A percentile compares a stretch with the other conserved stretches of the same genome.
Evolutionary conservation across 176 grass and related monocot genomes (phyloP).

Genomic region (Paspalum vaginatum): DNA sequence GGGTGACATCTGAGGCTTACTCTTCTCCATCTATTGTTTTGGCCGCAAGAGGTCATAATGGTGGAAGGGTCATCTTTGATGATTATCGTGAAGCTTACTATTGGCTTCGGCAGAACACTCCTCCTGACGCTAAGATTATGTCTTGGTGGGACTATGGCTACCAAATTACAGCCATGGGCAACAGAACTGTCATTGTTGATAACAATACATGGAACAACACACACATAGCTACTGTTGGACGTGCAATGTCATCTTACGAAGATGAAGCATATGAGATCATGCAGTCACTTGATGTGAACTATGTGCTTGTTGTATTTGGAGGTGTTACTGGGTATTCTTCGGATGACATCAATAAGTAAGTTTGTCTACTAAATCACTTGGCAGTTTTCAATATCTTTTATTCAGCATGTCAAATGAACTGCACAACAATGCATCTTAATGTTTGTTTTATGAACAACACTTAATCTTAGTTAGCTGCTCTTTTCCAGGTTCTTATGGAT

Average conservation of each 20-base stretch:
- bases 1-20: slow-evolving; percentile 99
- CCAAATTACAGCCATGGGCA: slow-evolving; percentile 99
- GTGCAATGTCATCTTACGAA: slow-evolving; percentile 98
- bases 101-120: slow-evolving; percentile 98
- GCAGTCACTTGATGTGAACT: slow-evolving; percentile 93
- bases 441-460: background rate
- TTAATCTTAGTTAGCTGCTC: slow-evolving; percentile 29
- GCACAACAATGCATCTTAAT: slow-evolving; percentile 9
- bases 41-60: slow-evolving; percentile 77
- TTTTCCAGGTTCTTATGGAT: slow-evolving; percentile 92
- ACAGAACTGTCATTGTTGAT: slow-evolving; percentile 99
- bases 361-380: slow-evolving; percentile 19
- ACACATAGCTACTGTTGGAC: slow-evolving; percentile 97
- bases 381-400: background rate
- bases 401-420: background rate
- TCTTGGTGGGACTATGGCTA: slow-evolving; percentile 99
- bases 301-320: slow-evolving; percentile 98
- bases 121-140: slow-evolving; percentile 95
- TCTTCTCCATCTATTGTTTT: slow-evolving; percentile 99
- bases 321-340: slow-evolving; percentile 97
- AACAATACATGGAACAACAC: slow-evolving; percentile 99
- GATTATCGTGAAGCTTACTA: slow-evolving; percentile 98
- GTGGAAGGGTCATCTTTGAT: slow-evolving; percentile 95
- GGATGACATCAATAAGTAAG: slow-evolving; percentile 99
- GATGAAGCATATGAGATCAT: slow-evolving; percentile 99